These are phyloP conservation scores for Huntiella decipiens DNA, from an alignment of 2,329 filamentous ascomycete genomes.

Conservation along the genomic window DNA sequence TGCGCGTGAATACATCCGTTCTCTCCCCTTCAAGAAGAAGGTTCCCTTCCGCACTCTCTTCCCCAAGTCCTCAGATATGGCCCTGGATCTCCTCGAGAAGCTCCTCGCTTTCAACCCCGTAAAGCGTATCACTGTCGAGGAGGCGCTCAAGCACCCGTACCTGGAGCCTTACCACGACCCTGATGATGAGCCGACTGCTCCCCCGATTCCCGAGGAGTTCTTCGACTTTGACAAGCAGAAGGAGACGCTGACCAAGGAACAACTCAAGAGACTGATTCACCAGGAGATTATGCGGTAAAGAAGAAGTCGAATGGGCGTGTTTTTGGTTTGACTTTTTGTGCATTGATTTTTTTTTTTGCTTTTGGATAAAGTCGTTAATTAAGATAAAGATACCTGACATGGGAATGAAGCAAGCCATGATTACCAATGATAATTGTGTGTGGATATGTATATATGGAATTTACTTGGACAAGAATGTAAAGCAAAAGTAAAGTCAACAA, in stretches of 20 bases:
- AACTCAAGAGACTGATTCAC: slow-evolving; percentile 93
- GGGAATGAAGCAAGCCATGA: too few species aligned
- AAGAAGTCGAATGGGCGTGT: neutral
- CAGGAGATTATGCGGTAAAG: slow-evolving; percentile 68
- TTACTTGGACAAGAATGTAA: too few species aligned
- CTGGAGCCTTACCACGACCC: slow-evolving; percentile 97
- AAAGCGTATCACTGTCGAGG: slow-evolving; percentile 95
- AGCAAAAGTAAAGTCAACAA: too few species aligned
- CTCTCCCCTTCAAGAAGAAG: slow-evolving; percentile 98
- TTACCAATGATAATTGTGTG: too few species aligned
- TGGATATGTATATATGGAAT: too few species aligned
- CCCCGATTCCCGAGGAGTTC: slow-evolving; percentile 94
- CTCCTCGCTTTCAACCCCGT: slow-evolving; percentile 94
- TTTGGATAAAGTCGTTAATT: too few species aligned
- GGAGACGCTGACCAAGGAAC: slow-evolving; percentile 94
- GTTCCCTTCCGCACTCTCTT: slow-evolving; percentile 94
- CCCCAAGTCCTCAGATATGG: slow-evolving; percentile 96
- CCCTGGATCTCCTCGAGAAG: slow-evolving; percentile 85
- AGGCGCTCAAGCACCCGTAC: slow-evolving; percentile 92
- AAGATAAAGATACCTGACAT: slow-evolving; percentile 6
- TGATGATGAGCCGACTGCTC: slow-evolving; percentile 91
- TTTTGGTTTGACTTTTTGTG: too few species aligned
- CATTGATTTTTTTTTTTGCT: too few species aligned
- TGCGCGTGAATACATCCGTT: slow-evolving; percentile 93
- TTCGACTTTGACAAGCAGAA: slow-evolving; percentile 99